A percentile compares a stretch with the other conserved stretches of the same genome.
These are phyloP conservation scores for Ramalina peruviana DNA, from an alignment of 495 filamentous ascomycete genomes.

Conservation along the genomic window DNA sequence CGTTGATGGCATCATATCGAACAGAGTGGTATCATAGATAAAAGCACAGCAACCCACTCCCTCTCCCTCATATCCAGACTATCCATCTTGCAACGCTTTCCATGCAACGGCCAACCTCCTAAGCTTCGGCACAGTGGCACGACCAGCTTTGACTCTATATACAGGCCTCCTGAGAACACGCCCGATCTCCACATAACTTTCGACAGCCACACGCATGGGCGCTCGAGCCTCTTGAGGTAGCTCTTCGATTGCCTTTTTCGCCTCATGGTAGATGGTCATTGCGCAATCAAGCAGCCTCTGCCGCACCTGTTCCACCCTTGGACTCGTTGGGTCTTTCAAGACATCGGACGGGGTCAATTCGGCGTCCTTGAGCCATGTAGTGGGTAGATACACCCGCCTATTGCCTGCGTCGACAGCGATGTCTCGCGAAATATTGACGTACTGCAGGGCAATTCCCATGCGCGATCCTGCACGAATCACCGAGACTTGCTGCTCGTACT, in stretches of 20 bases:
- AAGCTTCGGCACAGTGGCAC: conserved; percentile 41
- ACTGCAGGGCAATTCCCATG: conserved; percentile 58
- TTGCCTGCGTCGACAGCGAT: conserved; percentile 46
- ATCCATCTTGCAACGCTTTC: conserved; percentile 26
- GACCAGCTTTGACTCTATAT: conserved; percentile 34
- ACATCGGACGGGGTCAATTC: conserved; percentile 38
- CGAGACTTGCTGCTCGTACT: conserved; percentile 6
- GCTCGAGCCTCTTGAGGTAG: conserved; percentile 41
- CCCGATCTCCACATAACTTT: conserved; percentile 65
- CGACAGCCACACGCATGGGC: conserved; percentile 50
- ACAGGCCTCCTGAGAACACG: conserved; percentile 33
- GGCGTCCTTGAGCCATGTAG: conserved; percentile 41
- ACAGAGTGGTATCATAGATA: conserved; percentile 10
- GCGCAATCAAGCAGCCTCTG: conserved; percentile 39
- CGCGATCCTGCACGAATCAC: conserved; percentile 34
- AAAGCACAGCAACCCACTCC: not conserved
- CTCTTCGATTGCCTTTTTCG: conserved; percentile 36
- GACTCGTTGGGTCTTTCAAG: conserved; percentile 28
- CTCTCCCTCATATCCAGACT: not conserved
- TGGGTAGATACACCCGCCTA: conserved; percentile 48
- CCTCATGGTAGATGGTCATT: conserved; percentile 36
- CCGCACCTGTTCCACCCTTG: conserved; percentile 31
- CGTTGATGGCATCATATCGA: not conserved
- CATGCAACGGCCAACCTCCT: conserved; percentile 41
- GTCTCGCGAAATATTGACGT: conserved; percentile 58